Percentiles rank a stretch among this genome's conserved stretches.
Evolutionary conservation across 2,329 filamentous ascomycete species (phyloP).

Genomic region (Aspergillus aculeatus): DNA sequence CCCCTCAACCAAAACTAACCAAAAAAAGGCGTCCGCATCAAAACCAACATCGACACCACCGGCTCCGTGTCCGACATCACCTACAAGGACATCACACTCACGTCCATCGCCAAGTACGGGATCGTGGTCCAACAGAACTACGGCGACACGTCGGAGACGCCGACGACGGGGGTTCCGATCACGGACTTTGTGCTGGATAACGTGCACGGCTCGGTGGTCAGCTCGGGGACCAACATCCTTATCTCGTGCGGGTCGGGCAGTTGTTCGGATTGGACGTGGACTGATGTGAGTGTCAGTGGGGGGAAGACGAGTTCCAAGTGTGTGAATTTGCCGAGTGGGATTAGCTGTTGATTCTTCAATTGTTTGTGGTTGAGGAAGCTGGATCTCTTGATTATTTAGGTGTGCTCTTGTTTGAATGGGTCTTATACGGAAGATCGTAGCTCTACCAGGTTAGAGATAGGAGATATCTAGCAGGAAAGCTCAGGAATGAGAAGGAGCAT

Average conservation of each 20-base stretch:
- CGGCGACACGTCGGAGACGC: neutral
- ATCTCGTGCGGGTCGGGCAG: constrained; percentile 47
- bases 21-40: constrained; percentile 50
- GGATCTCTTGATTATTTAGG: too few species aligned
- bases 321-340: constrained; percentile 40
- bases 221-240: constrained; percentile 5
- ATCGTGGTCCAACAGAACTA: constrained; percentile 4
- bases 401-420: too few species aligned
- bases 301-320: constrained; percentile 49
- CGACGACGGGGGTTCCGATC: neutral
- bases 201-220: neutral
- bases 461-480: too few species aligned
- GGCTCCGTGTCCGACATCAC: constrained; percentile 37
- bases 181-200: neutral
- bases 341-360: neutral
- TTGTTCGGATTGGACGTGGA: constrained; percentile 57
- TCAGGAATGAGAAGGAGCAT: too few species aligned
- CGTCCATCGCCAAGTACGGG: neutral
- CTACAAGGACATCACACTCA: constrained; percentile 11
- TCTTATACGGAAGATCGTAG: too few species aligned
- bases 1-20: neutral
- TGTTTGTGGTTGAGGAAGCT: too few species aligned
- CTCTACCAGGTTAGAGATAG: too few species aligned
- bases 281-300: constrained; percentile 50
- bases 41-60: constrained; percentile 54